Base-by-base conservation (phyloP, 2,329 filamentous ascomycete genomes). In the Cucurbitaria berberidis region DNA sequence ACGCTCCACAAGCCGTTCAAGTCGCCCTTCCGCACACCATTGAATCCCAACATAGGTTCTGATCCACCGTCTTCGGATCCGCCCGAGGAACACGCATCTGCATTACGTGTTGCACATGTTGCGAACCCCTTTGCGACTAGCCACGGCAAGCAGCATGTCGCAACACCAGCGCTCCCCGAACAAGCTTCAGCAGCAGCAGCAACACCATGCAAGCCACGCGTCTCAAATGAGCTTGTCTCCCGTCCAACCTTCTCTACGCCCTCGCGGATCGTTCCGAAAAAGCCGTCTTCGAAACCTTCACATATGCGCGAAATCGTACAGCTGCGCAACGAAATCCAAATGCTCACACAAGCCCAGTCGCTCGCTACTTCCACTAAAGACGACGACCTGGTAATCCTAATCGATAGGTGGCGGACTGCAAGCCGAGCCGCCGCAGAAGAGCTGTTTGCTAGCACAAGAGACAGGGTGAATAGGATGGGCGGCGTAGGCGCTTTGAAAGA, bases 1-100 rank as follows among this genome's bases (percentile, higher is more conserved):
- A 82, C 82, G 6, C 81, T 90, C 42, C 82, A 82, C 57, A 89
- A 87, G 68, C 89, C 89, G 0, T 91, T 91, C 77, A 86, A 87
- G 60, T 90, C 89, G 40, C 89, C 88, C 13, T 81, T 89, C 55
- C 83, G 82, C 60, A 81, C 78, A 32, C 77, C 78, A 21, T 53
- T 70, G 45, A 72, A 68, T 48, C 62, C 63, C 15, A 55, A 32
- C 29, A 53, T 62, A 34, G 57, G 61, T 40, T 64, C 64, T 29
- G 62, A 66, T 30, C 60, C 62, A 13, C 64, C 59, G 9, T 68
- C 64, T 32, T 68, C 67, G 26, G 67, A 71, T 38, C 62, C 64
- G 45, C 59, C 54, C 26, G 58, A 66, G 15, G n/a, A 45, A 19
- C 35, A 35, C n/a, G 53, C 45, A 18, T 34, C 59, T 42, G 51